These are phyloP conservation scores for Blastocystis sp. DNA, from an alignment of 352 stramenopile species.

Conservation along the genomic window DNA sequence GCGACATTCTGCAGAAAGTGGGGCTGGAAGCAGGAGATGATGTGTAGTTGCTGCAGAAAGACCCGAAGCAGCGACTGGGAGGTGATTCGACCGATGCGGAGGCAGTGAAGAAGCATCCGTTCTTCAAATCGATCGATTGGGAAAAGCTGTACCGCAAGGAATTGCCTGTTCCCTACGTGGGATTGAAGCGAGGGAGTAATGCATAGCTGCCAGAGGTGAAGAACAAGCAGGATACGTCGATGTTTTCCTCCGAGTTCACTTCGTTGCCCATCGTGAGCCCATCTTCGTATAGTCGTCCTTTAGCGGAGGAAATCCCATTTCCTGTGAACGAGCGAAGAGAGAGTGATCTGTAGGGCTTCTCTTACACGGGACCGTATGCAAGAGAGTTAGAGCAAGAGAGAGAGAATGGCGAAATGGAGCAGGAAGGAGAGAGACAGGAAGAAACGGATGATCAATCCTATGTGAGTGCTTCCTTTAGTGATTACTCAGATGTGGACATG, in stretches of 20 bases:
- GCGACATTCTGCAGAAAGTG: neutral
- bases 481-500: neutral
- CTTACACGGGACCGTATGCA: neutral
- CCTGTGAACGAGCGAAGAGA: neutral
- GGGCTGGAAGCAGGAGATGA: neutral
- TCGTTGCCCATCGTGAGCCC: slow-evolving; percentile 64
- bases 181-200: neutral
- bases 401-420: neutral
- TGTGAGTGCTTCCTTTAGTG: neutral
- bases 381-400: neutral
- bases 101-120: slow-evolving; percentile 79
- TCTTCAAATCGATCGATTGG: slow-evolving; percentile 83
- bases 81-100: slow-evolving; percentile 77
- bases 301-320: neutral
- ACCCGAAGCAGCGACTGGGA: slow-evolving; percentile 83
- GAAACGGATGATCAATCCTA: neutral
- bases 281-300: slow-evolving; percentile 48
- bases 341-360: neutral
- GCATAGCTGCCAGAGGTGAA: slow-evolving; percentile 32
- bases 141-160: slow-evolving; percentile 67
- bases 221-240: slow-evolving; percentile 59
- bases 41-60: slow-evolving; percentile 74
- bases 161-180: slow-evolving; percentile 16
- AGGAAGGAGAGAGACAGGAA: neutral
- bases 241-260: slow-evolving; percentile 67